Evolutionary conservation across 2,329 filamentous ascomycete species (phyloP).

Genomic region (Claviceps sp.): DNA sequence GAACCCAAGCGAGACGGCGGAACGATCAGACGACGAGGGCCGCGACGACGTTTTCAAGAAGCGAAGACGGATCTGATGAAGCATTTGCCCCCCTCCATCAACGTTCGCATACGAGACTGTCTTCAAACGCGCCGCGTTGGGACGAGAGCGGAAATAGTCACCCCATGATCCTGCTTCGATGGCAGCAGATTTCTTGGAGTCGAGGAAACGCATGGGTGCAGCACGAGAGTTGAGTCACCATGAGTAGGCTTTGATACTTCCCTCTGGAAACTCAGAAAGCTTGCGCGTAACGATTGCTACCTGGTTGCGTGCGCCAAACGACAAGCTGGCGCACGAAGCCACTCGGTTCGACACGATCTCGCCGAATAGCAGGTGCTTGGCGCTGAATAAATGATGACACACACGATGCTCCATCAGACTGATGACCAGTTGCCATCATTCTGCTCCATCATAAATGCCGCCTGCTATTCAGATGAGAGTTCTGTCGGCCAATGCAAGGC

Average conservation of each 20-base stretch:
- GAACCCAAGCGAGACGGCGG: conserved; percentile 44
- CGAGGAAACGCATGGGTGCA: not conserved
- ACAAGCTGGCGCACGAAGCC: not conserved
- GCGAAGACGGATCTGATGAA: conserved; percentile 42
- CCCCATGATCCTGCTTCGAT: too few relatives aligned
- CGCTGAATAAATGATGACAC: too few relatives aligned
- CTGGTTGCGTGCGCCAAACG: not conserved
- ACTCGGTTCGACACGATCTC: not conserved
- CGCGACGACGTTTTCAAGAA: conserved; percentile 47
- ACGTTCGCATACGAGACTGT: not conserved
- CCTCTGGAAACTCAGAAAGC: not conserved
- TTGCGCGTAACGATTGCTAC: not conserved
- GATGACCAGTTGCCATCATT: not conserved
- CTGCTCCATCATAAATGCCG: too few relatives aligned
- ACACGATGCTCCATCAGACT: not conserved
- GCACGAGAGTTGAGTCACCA: not conserved
- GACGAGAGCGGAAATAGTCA: not conserved
- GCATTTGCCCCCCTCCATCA: not conserved
- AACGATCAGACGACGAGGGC: conserved; percentile 39
- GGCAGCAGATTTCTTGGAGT: too few relatives aligned
- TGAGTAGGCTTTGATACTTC: not conserved
- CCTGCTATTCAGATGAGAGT: too few relatives aligned
- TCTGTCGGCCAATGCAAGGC: too few relatives aligned
- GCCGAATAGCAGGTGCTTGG: too few relatives aligned
- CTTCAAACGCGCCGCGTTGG: not conserved